Conservation (phyloP, 257 asterid genomes). For the Solanum verrucosum region DNA sequence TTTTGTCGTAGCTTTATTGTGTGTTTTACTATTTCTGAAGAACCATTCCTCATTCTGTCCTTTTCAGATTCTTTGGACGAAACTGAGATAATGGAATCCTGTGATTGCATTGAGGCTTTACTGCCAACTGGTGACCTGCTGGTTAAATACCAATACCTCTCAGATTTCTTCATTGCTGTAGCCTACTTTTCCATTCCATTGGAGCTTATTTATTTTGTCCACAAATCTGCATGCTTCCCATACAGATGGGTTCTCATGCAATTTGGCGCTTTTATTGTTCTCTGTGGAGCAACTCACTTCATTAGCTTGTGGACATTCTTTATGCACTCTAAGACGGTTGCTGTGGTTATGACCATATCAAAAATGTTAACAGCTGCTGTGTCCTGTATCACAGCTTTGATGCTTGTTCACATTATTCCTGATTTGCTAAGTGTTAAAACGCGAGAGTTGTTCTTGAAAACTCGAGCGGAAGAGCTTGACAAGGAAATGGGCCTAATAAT, state of each 20-base stretch:
- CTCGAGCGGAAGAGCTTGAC: conserved; percentile 64
- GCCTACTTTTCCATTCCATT: conserved; percentile 71
- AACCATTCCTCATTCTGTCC: not conserved
- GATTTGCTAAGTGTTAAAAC: conserved; percentile 58
- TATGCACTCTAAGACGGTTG: conserved; percentile 54
- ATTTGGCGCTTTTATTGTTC: conserved; percentile 64
- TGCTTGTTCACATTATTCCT: conserved; percentile 73
- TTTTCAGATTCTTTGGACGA: conserved; percentile 17
- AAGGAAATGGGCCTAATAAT: conserved; percentile 64
- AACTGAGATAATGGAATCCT: conserved; percentile 33
- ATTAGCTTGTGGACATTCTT: conserved; percentile 62
- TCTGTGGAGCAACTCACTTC: conserved; percentile 75
- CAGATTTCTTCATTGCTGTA: conserved; percentile 58
- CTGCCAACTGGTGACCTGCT: conserved; percentile 60
- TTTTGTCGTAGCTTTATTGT: not conserved
- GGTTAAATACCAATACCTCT: conserved; percentile 56
- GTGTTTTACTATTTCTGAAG: not conserved
- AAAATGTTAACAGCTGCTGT: conserved; percentile 61
- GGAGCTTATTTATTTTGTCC: conserved; percentile 66
- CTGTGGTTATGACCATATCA: conserved; percentile 50
- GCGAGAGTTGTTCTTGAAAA: conserved; percentile 42
- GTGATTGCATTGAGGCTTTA: conserved; percentile 59
- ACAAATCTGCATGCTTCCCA: conserved; percentile 56
- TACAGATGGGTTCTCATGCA: conserved; percentile 74
- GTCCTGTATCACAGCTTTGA: conserved; percentile 58